Evolutionary conservation across 2,329 filamentous ascomycete genomes (phyloP), one percentile per base, ranked within the genome.

Genomic region (Clonostachys chloroleuca): DNA sequence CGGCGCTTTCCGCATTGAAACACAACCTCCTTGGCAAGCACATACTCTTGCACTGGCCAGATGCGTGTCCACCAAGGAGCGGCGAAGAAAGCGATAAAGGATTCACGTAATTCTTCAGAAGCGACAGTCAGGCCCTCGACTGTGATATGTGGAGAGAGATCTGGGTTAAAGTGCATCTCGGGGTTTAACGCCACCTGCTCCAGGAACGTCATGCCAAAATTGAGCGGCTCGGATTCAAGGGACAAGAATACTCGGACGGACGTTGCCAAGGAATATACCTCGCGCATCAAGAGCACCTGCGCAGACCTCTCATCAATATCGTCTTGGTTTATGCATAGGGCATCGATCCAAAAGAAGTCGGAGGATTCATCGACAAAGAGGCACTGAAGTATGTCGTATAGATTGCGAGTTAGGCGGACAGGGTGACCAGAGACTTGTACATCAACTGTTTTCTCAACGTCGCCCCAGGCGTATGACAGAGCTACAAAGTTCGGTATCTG

Each of bases 251-350:
- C 36, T n/a, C 36, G 17, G 36, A 39, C 36, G 36, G 36, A 39
- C 7, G 7, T n/a, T 33, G 20, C 33, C 18, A 37, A 10, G n/a
- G 30, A 20, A 17, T 48, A 45, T 5, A 48, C 16, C 6, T 16
- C 18, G 9, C 9, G 30, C 48, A 48, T 50, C 14, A 30, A 12
- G n/a, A 34, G 41, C 30, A 47, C 35, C 18, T 47, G 46, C 7
- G 35, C 10, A 17, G 34, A 40, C 20, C 42, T 37, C 30, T 49
- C 45, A 14, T 40, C 14, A 20, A 47, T 9, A 34, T 47, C 44
- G 9, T n/a, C 34, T 39, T 49, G 47, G 5, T 49, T 47, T 34
- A 49, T 49, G 24, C 47, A 47, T 2, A 49, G 13, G 17, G 42
- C 42, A 18, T 44, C 42, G 24, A 33, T 33, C 42, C 42, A 44